Evolutionary conservation across 805 yeast genomes (phyloP).

Genomic region (Nakazawaea siamensis): DNA sequence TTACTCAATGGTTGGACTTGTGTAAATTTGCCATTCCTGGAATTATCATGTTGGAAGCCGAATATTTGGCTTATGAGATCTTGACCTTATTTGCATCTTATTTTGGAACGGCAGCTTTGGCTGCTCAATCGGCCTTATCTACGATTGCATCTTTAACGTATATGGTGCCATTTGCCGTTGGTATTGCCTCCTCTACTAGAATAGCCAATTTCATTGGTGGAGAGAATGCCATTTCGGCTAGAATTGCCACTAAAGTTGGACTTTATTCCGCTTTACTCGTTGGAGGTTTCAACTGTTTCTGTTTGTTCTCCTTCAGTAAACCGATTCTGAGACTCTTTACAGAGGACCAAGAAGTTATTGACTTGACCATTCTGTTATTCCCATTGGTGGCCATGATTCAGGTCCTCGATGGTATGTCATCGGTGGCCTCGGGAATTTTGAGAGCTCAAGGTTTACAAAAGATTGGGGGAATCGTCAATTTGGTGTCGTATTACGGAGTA

Average conservation of each 20-base stretch:
- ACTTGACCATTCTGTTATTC: slow-evolving; percentile 42
- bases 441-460: slow-evolving; percentile 73
- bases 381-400: slow-evolving; percentile 63
- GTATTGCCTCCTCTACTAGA: slow-evolving; percentile 48
- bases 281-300: slow-evolving; percentile 31
- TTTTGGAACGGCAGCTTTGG: slow-evolving; percentile 44
- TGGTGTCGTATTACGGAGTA: slow-evolving; percentile 61
- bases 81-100: slow-evolving; percentile 44
- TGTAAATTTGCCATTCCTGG: slow-evolving; percentile 45
- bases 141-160: slow-evolving; percentile 42
- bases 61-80: slow-evolving; percentile 50
- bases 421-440: slow-evolving; percentile 64
- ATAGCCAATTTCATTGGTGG: slow-evolving; percentile 48
- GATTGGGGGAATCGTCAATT: slow-evolving; percentile 62
- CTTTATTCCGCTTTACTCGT: slow-evolving; percentile 25
- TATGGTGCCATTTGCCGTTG: slow-evolving; percentile 50
- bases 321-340: slow-evolving; percentile 55
- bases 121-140: slow-evolving; percentile 48
- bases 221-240: slow-evolving; percentile 24
- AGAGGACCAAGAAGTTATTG: slow-evolving; percentile 48
- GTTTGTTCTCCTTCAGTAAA: slow-evolving; percentile 36
- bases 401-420: slow-evolving; percentile 60
- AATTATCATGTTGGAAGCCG: slow-evolving; percentile 45
- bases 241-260: slow-evolving; percentile 34
- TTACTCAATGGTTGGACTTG: slow-evolving; percentile 29